phyloP scores from a whole-genome alignment of 73 alveolate species.

The Blepharisma japonicum region DNA sequence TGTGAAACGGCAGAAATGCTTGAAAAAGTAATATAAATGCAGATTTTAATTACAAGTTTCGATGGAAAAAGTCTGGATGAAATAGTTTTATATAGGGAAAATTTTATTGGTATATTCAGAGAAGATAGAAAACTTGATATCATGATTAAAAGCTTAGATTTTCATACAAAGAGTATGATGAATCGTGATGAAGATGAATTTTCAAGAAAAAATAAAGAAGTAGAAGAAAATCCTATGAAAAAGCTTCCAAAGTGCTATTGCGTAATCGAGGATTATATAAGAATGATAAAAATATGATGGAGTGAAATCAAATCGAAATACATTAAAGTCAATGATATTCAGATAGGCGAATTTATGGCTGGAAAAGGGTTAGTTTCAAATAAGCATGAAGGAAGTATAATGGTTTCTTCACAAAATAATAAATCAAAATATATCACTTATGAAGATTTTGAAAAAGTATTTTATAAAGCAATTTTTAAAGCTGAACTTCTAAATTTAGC shows the following conservation, averaged over 20 bases:
- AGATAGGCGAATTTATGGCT: conserved; percentile 4
- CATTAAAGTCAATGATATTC: not conserved
- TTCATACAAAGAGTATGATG: not conserved
- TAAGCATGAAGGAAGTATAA: conserved; percentile 25
- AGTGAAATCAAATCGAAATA: not conserved
- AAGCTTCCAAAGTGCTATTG: not conserved
- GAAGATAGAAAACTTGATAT: not conserved
- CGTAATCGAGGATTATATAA: not conserved
- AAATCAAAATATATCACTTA: not conserved
- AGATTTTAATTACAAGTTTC: not conserved
- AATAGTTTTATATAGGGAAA: not conserved
- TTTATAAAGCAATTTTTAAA: conserved; percentile 11
- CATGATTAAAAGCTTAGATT: not conserved
- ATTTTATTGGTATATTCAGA: not conserved
- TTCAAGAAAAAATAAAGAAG: not conserved
- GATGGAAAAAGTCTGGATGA: not conserved
- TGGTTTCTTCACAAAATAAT: not conserved
- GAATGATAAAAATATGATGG: not conserved
- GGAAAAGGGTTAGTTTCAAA: not conserved
- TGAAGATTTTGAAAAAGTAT: not conserved
- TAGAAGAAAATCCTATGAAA: not conserved
- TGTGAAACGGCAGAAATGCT: not conserved
- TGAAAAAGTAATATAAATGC: not conserved
- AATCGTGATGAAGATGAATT: not conserved
- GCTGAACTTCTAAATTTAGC: conserved; percentile 1